phyloP scores from a whole-genome alignment of 768 basidiomycete genomes.

The Trametes maxima region DNA sequence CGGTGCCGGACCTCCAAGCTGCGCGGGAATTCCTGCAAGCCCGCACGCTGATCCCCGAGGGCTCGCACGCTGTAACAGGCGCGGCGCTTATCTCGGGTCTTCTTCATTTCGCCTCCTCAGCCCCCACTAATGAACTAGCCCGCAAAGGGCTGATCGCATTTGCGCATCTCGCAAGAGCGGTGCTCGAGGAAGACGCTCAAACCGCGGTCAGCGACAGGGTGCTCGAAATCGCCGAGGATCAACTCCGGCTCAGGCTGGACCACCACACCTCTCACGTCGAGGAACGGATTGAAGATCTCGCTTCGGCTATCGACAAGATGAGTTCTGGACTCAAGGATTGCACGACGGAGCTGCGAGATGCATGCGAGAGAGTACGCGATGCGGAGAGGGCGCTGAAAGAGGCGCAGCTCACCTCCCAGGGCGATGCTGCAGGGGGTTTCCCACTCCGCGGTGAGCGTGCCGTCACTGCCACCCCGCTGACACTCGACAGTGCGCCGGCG shows the following conservation, averaged over 20 bases:
- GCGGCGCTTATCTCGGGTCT: constrained; percentile 5
- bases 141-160: neutral
- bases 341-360: neutral
- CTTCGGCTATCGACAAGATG: neutral
- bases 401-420: neutral
- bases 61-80: neutral
- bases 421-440: neutral
- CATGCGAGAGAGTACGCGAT: too few species aligned
- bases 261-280: too few species aligned
- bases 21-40: neutral
- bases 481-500: neutral
- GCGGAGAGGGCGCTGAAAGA: neutral
- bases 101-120: neutral
- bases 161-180: too few species aligned
- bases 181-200: neutral
- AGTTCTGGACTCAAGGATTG: neutral
- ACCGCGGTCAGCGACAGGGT: neutral
- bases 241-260: neutral
- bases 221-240: constrained; percentile 1
- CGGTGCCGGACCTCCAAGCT: neutral
- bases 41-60: constrained; percentile 3
- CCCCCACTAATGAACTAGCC: neutral
- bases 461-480: neutral
- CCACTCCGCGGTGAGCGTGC: neutral
- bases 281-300: neutral